These are phyloP conservation scores for Austroboletus novae-zelandiae DNA, from an alignment of 1,284 basidiomycete species.

Conservation along the genomic window DNA sequence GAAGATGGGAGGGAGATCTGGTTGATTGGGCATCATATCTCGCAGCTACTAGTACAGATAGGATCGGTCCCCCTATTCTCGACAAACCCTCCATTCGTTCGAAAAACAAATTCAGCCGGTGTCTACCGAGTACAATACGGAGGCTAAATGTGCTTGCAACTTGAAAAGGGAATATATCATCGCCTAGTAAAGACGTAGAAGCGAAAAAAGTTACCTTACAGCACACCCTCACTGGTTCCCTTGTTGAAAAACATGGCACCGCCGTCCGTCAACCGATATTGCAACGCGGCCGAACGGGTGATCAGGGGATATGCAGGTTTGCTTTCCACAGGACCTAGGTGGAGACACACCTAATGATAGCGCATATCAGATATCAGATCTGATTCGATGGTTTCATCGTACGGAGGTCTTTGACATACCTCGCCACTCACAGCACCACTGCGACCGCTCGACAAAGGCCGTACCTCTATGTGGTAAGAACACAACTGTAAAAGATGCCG, in stretches of 20 bases:
- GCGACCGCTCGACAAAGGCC: conserved; percentile 63
- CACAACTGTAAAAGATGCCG: conserved; percentile 55
- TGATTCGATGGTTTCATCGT: not conserved
- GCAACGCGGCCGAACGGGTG: conserved; percentile 53
- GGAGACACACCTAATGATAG: conserved; percentile 56
- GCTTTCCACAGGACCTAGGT: conserved; percentile 49
- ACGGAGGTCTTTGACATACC: conserved; percentile 37
- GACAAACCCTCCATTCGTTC: no score
- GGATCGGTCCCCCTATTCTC: no score
- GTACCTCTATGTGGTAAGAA: conserved; percentile 66
- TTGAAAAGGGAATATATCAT: no score
- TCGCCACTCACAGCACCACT: conserved; percentile 76
- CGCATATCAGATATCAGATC: not conserved
- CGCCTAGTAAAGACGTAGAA: not conserved
- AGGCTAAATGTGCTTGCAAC: no score
- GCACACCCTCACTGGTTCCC: conserved; percentile 62
- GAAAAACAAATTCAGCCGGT: no score
- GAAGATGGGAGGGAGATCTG: not conserved
- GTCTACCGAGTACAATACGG: no score
- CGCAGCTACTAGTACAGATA: no score
- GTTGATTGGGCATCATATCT: not conserved
- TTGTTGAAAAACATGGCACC: conserved; percentile 66
- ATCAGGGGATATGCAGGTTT: conserved; percentile 39
- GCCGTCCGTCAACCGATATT: conserved; percentile 66
- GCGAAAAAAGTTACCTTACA: conserved; percentile 36